Evolutionary conservation across 179 eudicot genomes (phyloP), one percentile per base, ranked within the genome.

Genomic region (Gypsophila paniculata): DNA sequence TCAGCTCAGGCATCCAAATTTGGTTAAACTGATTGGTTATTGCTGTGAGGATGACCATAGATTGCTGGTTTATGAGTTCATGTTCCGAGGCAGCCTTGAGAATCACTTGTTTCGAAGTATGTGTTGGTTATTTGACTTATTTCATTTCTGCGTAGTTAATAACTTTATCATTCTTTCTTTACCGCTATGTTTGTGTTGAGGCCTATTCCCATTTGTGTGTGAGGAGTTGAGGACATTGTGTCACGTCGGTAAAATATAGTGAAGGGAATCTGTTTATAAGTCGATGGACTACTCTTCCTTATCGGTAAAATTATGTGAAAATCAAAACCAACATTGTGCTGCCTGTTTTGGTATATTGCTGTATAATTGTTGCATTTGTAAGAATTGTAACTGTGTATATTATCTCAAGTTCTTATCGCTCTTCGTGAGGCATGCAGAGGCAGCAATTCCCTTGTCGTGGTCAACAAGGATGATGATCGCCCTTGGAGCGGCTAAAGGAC

Each of bases 1-100:
- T 8, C 91, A 89, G 85, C 85, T 89, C 29, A 72, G 91, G 55
- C 95, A 89, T 75, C 88, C 95, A 8, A 87, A 89, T 83, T 76
- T 89, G 70, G 95, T 89, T n/a, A 89, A 87, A 75, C 72, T 89
- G 83, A 87, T 89, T 78, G 95, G 95, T 39, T 89, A 87, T 75
- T 89, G 95, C 79, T 89, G 91, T 59, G 95, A 89, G 81, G 95
- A 89, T 81, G 95, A 89, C 68, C 91, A 89, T 65, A 79, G 94
- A 36, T 79, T 89, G 65, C 89, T 89, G 39, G 94, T 87, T 38
- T 89, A 89, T 58, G 95, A 89, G 82, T 89, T 89, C 74, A 89
- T 89, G 95, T 87, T 89, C 49, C 85, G 95, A 15, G 95, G 95
- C 61, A 89, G 95, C 83, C 91, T 89, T 70, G 95, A 87, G 70